Conservation (phyloP, 1,284 basidiomycete genomes). For the Sporisorium graminicola region DNA sequence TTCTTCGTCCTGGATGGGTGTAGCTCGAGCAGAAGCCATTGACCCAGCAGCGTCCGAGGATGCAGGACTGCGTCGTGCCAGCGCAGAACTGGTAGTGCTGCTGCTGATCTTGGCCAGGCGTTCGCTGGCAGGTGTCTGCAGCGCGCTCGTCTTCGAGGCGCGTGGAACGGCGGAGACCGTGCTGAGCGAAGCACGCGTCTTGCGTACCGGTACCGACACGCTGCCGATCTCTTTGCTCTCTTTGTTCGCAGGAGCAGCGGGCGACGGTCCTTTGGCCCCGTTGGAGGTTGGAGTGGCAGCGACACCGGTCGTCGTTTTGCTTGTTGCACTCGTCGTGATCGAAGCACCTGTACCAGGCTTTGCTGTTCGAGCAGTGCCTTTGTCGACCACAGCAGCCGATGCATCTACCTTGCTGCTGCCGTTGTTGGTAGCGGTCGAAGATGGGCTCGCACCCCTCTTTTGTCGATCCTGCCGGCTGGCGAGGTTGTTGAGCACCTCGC, state of each 20-base stretch:
- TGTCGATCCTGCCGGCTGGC: constrained; percentile 49
- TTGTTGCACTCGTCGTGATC: background rate
- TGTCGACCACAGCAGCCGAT: constrained; percentile 8
- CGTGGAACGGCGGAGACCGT: constrained; percentile 12
- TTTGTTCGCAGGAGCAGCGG: constrained; percentile 9
- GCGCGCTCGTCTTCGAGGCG: constrained; percentile 16
- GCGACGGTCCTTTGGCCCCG: constrained; percentile 14
- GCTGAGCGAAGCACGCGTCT: constrained; percentile 43
- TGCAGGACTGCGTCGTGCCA: constrained; percentile 39
- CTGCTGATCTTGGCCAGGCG: constrained; percentile 29
- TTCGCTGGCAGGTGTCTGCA: constrained; percentile 23
- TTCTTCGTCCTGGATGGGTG: constrained; percentile 76
- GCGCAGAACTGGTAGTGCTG: constrained; percentile 12
- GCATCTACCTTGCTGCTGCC: constrained; percentile 9
- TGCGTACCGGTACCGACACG: constrained; percentile 38
- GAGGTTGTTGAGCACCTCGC: constrained; percentile 58
- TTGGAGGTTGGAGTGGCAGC: constrained; percentile 11
- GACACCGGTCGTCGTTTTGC: background rate
- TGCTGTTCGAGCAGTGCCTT: constrained; percentile 10
- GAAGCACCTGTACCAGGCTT: constrained; percentile 9
- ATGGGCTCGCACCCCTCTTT: constrained; percentile 20
- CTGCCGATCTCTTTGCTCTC: constrained; percentile 4
- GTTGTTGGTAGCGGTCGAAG: constrained; percentile 4
- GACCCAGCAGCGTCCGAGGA: constrained; percentile 31
- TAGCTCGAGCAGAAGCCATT: constrained; percentile 24